Conservation (phyloP, 2,329 filamentous ascomycete species). For the Beauveria australis region DNA sequence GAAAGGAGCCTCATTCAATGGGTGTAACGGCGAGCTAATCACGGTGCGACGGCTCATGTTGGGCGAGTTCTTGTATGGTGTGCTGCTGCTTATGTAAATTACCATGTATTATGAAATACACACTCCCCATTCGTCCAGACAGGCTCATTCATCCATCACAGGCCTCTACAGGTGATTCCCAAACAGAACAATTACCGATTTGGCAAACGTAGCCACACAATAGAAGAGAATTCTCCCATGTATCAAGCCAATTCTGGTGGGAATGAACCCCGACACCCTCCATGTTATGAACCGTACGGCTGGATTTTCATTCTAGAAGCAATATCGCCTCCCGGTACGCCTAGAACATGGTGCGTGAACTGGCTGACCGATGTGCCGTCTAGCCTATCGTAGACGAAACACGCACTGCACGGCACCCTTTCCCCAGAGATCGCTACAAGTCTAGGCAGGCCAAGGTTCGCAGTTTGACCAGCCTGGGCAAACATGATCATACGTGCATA, state of each 20-base stretch:
- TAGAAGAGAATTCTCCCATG: background rate
- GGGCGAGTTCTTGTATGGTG: background rate
- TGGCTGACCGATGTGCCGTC: background rate
- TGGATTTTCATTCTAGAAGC: conserved; percentile 1
- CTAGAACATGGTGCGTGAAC: background rate
- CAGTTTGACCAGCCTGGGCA: background rate
- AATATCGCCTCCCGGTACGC: background rate
- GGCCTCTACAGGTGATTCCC: background rate
- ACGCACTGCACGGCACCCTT: background rate
- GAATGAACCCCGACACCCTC: background rate
- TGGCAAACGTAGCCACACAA: background rate
- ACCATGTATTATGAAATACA: too few species aligned
- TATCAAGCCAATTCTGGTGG: background rate
- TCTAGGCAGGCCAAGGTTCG: background rate
- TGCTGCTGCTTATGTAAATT: background rate
- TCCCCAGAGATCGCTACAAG: background rate
- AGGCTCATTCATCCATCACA: too few species aligned
- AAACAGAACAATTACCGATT: background rate
- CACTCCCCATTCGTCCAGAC: too few species aligned
- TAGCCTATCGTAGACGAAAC: background rate
- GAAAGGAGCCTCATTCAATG: background rate
- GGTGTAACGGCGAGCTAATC: too few species aligned
- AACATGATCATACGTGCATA: background rate
- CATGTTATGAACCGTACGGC: background rate
- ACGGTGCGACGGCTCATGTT: background rate